A percentile compares a stretch with the other conserved stretches of the same genome.
Evolutionary conservation across 805 yeast species (phyloP).

Genomic region (Metschnikowia bowlesiae): DNA sequence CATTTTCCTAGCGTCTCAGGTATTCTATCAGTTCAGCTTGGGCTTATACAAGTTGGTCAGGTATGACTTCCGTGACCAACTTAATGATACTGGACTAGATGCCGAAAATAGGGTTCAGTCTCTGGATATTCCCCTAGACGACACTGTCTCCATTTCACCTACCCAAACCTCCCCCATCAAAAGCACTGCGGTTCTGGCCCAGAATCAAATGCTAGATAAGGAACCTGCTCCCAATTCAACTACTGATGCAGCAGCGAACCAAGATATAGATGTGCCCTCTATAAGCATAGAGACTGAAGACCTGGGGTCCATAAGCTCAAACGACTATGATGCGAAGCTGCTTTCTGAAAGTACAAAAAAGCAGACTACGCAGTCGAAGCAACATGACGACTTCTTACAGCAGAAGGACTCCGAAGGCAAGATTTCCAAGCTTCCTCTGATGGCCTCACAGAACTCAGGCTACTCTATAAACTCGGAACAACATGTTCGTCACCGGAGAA

Average conservation of each 20-base stretch:
- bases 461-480: neutral
- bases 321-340: neutral
- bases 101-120: neutral
- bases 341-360: neutral
- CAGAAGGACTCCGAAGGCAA: conserved; percentile 8
- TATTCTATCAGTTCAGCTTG: conserved; percentile 64
- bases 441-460: neutral
- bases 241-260: neutral
- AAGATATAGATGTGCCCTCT: neutral
- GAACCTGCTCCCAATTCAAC: neutral
- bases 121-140: neutral
- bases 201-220: neutral
- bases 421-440: conserved; percentile 6
- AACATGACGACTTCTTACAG: conserved; percentile 21
- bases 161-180: neutral
- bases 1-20: conserved; percentile 66
- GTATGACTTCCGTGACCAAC: conserved; percentile 55
- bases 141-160: neutral
- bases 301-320: conserved; percentile 1
- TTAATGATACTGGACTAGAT: conserved; percentile 9
- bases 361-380: conserved; percentile 6
- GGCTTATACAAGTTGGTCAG: conserved; percentile 71
- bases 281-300: neutral
- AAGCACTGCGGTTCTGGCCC: neutral
- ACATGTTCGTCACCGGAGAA: conserved; percentile 1